These are phyloP conservation scores for Diaporthe nobilis DNA, from an alignment of 2,329 filamentous ascomycete species.

Conservation along the genomic window DNA sequence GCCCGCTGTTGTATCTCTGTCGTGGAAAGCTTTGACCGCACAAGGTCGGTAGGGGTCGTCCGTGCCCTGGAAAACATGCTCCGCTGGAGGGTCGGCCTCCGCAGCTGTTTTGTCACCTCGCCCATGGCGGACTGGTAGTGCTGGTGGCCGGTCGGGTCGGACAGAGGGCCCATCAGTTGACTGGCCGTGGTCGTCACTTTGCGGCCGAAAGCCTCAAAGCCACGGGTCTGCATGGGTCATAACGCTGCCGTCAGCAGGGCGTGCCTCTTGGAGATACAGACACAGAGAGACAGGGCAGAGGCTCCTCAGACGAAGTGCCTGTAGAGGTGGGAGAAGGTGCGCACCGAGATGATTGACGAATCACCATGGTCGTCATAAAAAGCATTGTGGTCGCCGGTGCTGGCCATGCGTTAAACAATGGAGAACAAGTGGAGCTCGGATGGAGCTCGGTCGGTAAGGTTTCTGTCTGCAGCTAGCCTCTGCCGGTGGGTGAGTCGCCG, in stretches of 20 bases:
- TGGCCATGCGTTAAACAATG: conserved; percentile 47
- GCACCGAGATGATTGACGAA: conserved; percentile 60
- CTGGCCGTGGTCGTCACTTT: conserved; percentile 96
- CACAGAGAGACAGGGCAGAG: conserved; percentile 14
- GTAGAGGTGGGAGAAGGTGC: conserved; percentile 25
- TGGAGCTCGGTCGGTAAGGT: conserved; percentile 38
- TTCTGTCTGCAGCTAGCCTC: conserved; percentile 36
- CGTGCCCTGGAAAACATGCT: conserved; percentile 92
- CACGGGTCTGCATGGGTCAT: conserved; percentile 74
- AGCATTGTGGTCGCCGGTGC: conserved; percentile 58
- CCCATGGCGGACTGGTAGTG: conserved; percentile 91
- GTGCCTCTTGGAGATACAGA: conserved; percentile 26
- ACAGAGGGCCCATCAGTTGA: conserved; percentile 83
- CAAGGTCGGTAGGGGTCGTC: conserved; percentile 92
- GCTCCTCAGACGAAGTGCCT: conserved; percentile 26
- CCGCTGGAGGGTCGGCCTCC: conserved; percentile 86
- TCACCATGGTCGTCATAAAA: conserved; percentile 65
- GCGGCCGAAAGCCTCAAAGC: conserved; percentile 91
- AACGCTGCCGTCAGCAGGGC: conserved; percentile 38
- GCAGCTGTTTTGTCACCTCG: conserved; percentile 90
- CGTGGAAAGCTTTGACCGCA: conserved; percentile 91
- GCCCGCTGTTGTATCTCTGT: conserved; percentile 95
- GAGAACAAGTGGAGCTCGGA: conserved; percentile 41
- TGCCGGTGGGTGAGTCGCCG: conserved; percentile 30
- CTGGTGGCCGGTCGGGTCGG: conserved; percentile 66